phyloP scores from a whole-genome alignment of 345 rosid species.

The Ceriops tagal region DNA sequence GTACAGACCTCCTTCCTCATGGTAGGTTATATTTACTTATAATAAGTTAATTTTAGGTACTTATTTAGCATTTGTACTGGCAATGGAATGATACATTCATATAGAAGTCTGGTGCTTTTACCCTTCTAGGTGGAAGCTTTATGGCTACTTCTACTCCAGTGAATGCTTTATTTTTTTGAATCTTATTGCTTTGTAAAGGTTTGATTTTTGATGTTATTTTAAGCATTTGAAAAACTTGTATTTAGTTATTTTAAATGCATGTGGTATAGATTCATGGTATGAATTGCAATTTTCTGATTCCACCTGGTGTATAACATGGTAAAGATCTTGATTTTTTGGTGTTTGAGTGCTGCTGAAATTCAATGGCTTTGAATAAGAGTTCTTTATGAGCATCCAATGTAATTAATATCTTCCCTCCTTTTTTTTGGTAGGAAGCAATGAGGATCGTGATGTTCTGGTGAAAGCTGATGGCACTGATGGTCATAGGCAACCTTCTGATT shows the following conservation, averaged over 20 bases:
- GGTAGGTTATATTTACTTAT: no score
- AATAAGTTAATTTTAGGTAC: no score
- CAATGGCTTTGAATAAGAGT: background rate
- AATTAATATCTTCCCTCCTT: background rate
- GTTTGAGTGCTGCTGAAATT: background rate
- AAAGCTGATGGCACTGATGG: constrained; percentile 37
- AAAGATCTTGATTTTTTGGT: background rate
- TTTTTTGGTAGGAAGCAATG: constrained; percentile 28
- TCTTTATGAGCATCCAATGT: background rate
- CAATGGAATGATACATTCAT: no score
- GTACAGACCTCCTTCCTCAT: no score
- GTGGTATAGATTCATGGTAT: background rate
- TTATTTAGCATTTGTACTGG: no score
- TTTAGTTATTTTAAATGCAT: no score
- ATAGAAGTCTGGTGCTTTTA: no score
- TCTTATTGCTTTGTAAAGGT: background rate
- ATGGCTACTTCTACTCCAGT: background rate
- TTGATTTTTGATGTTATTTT: background rate
- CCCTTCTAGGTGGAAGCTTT: no score
- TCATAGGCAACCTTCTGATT: constrained; percentile 34
- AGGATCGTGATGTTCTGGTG: constrained; percentile 22
- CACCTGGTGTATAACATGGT: background rate
- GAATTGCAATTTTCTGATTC: background rate
- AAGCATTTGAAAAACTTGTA: background rate
- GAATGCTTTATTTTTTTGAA: background rate